phyloP scores from a whole-genome alignment of 768 basidiomycete genomes.

The Rhizopogon vinicolor region DNA sequence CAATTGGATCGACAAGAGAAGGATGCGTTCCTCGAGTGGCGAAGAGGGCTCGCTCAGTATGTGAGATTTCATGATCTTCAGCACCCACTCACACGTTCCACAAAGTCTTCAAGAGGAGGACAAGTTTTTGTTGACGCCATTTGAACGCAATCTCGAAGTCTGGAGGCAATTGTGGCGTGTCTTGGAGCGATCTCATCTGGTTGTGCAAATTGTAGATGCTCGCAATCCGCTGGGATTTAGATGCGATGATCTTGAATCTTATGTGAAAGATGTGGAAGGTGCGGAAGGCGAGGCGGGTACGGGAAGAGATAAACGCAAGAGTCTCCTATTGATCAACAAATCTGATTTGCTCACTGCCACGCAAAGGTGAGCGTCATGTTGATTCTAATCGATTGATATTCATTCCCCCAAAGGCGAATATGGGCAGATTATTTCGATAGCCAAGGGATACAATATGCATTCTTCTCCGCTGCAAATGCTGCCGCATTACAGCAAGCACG shows the following conservation, averaged over 20 bases:
- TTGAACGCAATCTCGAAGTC: constrained; percentile 96
- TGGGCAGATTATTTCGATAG: constrained; percentile 94
- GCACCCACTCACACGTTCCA: not conserved
- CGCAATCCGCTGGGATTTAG: constrained; percentile 91
- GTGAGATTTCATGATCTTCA: constrained; percentile 24
- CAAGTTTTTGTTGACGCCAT: constrained; percentile 87
- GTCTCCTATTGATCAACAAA: constrained; percentile 90
- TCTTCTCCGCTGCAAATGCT: constrained; percentile 91
- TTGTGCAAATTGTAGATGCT: constrained; percentile 96
- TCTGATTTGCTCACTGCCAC: constrained; percentile 83
- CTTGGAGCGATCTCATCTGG: constrained; percentile 87
- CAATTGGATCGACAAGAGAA: constrained; percentile 89
- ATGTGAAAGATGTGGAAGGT: constrained; percentile 82
- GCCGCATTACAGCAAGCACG: constrained; percentile 77
- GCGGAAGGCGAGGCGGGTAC: constrained; percentile 77
- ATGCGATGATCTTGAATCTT: constrained; percentile 86
- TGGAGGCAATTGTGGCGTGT: constrained; percentile 99
- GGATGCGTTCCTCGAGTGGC: constrained; percentile 89
- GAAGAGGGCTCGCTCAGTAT: constrained; percentile 86
- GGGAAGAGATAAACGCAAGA: constrained; percentile 66
- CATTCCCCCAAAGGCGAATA: constrained; percentile 41
- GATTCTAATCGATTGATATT: not conserved
- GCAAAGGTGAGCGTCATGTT: constrained; percentile 60
- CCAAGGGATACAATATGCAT: constrained; percentile 74
- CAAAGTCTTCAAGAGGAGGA: constrained; percentile 82